These are phyloP conservation scores for Ophiostoma tasmaniense DNA, from an alignment of 2,329 filamentous ascomycete genomes.

Conservation along the genomic window DNA sequence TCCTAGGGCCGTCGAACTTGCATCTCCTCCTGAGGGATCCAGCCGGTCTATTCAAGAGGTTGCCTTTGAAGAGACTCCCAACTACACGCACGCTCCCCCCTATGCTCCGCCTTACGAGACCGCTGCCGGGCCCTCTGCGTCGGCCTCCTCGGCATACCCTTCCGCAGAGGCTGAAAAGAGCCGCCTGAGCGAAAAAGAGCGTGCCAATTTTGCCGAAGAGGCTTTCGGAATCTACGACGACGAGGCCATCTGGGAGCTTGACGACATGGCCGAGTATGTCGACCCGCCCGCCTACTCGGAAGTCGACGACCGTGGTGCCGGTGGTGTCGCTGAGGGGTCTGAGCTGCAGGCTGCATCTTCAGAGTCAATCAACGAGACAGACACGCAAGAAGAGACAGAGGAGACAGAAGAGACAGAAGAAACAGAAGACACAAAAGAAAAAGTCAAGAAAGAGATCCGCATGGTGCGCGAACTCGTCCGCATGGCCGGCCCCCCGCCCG, in stretches of 20 bases:
- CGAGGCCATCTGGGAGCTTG: conserved; percentile 24
- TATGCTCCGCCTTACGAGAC: neutral
- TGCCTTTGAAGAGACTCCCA: neutral
- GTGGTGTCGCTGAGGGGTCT: neutral
- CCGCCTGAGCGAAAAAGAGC: neutral
- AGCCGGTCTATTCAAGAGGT: neutral
- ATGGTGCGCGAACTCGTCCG: neutral
- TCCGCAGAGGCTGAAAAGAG: neutral
- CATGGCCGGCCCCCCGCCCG: neutral
- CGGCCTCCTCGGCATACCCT: neutral
- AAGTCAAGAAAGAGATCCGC: neutral
- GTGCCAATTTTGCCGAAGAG: neutral
- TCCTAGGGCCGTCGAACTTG: neutral
- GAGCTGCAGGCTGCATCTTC: neutral
- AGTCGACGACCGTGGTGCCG: neutral
- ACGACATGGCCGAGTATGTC: conserved; percentile 22
- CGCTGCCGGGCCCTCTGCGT: neutral
- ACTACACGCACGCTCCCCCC: neutral
- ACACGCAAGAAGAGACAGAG: no score
- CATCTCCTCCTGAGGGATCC: neutral
- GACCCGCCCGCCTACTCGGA: conserved; percentile 18
- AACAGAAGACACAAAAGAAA: neutral
- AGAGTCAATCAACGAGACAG: neutral
- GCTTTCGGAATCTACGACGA: conserved; percentile 18
- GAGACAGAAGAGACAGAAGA: neutral